Percentiles rank a stretch among this genome's conserved stretches.
Conservation (phyloP, 495 filamentous ascomycete species). For the Penicillium paradoxum region DNA sequence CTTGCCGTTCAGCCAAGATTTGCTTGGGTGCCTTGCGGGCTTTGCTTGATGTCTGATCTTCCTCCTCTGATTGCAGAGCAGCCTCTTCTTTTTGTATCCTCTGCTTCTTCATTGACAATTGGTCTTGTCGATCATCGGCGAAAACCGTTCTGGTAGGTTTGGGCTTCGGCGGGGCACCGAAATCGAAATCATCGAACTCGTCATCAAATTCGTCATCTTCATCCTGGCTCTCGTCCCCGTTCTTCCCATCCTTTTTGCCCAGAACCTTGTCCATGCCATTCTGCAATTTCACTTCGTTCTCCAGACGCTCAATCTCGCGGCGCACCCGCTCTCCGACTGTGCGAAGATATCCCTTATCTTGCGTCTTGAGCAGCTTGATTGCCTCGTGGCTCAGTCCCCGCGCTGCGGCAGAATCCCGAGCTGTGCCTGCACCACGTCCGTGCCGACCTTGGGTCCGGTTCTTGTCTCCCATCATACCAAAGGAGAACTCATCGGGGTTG, state of each 20-base stretch:
- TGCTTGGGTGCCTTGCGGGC: constrained; percentile 36
- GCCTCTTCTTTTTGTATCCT: constrained; percentile 18
- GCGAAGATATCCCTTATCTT: constrained; percentile 85
- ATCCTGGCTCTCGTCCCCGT: constrained; percentile 20
- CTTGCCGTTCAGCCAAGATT: constrained; percentile 37
- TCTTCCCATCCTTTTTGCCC: constrained; percentile 23
- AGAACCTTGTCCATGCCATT: constrained; percentile 28
- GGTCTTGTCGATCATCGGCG: constrained; percentile 49
- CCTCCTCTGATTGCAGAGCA: constrained; percentile 26
- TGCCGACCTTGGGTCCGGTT: constrained; percentile 54
- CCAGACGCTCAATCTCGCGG: constrained; percentile 54
- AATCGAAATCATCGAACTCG: constrained; percentile 28
- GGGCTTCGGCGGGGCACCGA: constrained; percentile 24
- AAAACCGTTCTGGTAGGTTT: constrained; percentile 50
- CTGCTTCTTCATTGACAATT: constrained; percentile 34
- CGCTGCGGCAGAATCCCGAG: constrained; percentile 34
- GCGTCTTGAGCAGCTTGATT: constrained; percentile 88
- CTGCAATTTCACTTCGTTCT: constrained; percentile 48
- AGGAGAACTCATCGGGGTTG: constrained; percentile 97
- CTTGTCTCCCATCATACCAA: constrained; percentile 70
- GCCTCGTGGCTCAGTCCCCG: constrained; percentile 56
- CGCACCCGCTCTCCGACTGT: constrained; percentile 57
- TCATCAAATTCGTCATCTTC: constrained; percentile 26
- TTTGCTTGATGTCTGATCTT: constrained; percentile 20
- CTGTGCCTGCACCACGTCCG: constrained; percentile 43